Evolutionary conservation across 2,329 filamentous ascomycete genomes (phyloP).

Genomic region (Aspergillus sp.): DNA sequence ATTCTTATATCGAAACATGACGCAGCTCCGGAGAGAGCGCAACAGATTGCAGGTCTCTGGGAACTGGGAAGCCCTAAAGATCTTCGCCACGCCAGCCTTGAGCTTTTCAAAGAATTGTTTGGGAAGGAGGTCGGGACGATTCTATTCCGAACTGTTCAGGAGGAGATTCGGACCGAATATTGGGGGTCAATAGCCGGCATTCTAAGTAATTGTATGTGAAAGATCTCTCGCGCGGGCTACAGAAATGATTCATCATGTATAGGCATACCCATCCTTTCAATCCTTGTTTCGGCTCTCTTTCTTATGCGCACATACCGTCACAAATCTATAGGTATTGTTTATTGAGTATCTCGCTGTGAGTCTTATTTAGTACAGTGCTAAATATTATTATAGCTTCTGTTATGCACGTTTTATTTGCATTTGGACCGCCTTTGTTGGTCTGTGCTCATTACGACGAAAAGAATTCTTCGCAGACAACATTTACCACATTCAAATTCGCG

Average conservation of each 20-base stretch:
- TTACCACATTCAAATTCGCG: not conserved
- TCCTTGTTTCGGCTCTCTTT: not conserved
- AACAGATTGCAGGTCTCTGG: not conserved
- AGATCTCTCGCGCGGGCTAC: not conserved
- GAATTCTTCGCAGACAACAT: not conserved
- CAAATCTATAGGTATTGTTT: not conserved
- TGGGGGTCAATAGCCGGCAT: not conserved
- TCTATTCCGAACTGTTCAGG: not conserved
- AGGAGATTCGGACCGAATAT: not conserved
- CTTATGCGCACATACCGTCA: not conserved
- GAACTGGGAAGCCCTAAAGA: slow-evolving; percentile 1
- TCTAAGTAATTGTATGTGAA: not conserved
- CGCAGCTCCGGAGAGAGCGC: not conserved
- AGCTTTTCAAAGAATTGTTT: not conserved
- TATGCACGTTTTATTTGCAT: not conserved
- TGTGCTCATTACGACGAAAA: not conserved
- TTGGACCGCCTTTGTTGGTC: not conserved
- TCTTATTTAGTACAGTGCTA: not conserved
- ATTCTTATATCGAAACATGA: not conserved
- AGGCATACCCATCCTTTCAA: not conserved
- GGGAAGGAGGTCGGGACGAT: not conserved
- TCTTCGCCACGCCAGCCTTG: not conserved
- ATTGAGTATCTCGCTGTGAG: not conserved
- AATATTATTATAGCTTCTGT: not conserved
- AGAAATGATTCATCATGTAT: not conserved